Evolutionary conservation across 306 rosid genomes (phyloP).

Genomic region (Quercus engelmannii): DNA sequence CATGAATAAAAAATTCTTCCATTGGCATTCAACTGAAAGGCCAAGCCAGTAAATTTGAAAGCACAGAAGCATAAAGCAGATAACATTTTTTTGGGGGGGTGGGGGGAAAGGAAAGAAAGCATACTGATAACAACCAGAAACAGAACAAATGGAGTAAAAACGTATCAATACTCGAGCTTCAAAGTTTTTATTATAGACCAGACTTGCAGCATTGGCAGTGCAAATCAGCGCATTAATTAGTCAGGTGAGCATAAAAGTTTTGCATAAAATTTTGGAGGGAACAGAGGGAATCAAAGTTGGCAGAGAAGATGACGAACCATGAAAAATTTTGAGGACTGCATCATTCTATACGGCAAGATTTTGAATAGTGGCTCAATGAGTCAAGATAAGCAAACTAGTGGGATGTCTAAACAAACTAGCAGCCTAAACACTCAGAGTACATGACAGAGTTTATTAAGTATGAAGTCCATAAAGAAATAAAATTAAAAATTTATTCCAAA

Average conservation of each 20-base stretch:
- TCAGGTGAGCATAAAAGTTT: neutral
- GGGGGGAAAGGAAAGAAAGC: neutral
- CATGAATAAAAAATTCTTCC: neutral
- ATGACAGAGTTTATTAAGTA: neutral
- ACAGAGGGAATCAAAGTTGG: neutral
- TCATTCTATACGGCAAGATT: neutral
- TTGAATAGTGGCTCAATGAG: neutral
- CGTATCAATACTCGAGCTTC: neutral
- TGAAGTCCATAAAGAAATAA: neutral
- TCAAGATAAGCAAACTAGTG: neutral
- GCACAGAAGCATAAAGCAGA: neutral
- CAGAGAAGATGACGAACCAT: neutral
- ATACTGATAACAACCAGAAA: neutral
- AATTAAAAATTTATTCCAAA: neutral
- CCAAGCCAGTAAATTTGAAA: neutral
- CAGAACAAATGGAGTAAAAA: neutral
- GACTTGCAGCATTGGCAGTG: neutral
- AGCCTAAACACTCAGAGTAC: neutral
- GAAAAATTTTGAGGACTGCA: neutral
- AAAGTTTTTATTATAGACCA: neutral
- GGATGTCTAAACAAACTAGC: neutral
- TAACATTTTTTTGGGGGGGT: neutral
- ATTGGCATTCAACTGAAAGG: slow-evolving; percentile 16
- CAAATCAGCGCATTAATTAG: neutral
- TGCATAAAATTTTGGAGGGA: neutral